Evolutionary conservation across 2,329 filamentous ascomycete genomes (phyloP).

Genomic region (Curvularia sp.): DNA sequence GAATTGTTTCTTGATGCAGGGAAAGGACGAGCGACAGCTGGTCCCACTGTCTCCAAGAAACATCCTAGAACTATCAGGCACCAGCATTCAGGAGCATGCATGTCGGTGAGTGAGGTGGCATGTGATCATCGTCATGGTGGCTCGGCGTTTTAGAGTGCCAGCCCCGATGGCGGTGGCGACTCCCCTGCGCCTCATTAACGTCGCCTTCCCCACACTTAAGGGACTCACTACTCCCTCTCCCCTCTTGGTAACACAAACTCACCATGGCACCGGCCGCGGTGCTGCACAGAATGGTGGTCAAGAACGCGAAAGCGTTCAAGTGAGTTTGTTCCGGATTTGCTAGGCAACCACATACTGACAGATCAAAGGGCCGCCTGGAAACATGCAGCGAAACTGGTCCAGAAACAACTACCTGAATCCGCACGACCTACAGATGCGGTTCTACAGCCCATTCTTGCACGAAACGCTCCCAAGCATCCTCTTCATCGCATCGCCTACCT

Average conservation of each 20-base stretch:
- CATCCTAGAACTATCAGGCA: neutral
- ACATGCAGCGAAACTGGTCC: slow-evolving; percentile 55
- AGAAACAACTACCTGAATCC: slow-evolving; percentile 54
- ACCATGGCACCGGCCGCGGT: slow-evolving; percentile 50
- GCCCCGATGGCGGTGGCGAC: slow-evolving; percentile 19
- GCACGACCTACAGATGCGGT: slow-evolving; percentile 55
- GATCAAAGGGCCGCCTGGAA: slow-evolving; percentile 55
- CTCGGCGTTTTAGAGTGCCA: slow-evolving; percentile 21
- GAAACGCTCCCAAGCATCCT: slow-evolving; percentile 64
- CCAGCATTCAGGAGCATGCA: neutral
- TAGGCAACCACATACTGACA: slow-evolving; percentile 22
- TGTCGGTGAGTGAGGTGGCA: slow-evolving; percentile 15
- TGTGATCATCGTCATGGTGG: slow-evolving; percentile 28
- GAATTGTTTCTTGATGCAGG: neutral
- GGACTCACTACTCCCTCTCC: slow-evolving; percentile 17
- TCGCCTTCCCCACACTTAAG: slow-evolving; percentile 29
- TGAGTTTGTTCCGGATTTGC: slow-evolving; percentile 27
- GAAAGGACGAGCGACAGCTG: neutral
- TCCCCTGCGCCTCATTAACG: slow-evolving; percentile 32
- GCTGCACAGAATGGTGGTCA: slow-evolving; percentile 51
- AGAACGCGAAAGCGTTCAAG: slow-evolving; percentile 52
- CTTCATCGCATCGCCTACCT: slow-evolving; percentile 68
- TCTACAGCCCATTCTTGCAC: slow-evolving; percentile 66
- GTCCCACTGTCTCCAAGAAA: neutral
- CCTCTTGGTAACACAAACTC: slow-evolving; percentile 28